Percentiles rank a stretch among this genome's conserved stretches.
Conservation (phyloP, 2,329 filamentous ascomycete species). For the Albophoma yamanashiensis region DNA sequence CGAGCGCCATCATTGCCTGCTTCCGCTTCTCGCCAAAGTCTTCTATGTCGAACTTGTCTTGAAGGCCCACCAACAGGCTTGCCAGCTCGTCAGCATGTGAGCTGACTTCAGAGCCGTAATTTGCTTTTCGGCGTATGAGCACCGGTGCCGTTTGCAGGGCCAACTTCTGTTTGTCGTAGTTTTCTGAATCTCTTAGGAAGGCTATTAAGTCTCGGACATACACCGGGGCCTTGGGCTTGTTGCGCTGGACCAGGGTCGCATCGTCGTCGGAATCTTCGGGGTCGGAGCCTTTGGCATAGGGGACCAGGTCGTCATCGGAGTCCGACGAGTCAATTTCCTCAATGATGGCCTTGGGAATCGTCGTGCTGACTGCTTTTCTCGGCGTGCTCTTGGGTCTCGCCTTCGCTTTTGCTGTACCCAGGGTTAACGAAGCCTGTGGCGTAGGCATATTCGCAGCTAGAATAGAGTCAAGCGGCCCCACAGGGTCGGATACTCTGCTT, state of each 20-base stretch:
- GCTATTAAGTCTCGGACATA: constrained; percentile 79
- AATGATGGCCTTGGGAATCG: constrained; percentile 38
- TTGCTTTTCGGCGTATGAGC: constrained; percentile 79
- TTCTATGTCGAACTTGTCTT: constrained; percentile 76
- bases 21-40: constrained; percentile 66
- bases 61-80: constrained; percentile 63
- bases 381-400: constrained; percentile 10
- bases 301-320: constrained; percentile 55
- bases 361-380: constrained; percentile 13
- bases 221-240: constrained; percentile 76
- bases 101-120: constrained; percentile 77
- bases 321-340: constrained; percentile 55
- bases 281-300: constrained; percentile 82
- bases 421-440: background rate
- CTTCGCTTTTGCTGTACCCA: constrained; percentile 4
- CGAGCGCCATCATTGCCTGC: constrained; percentile 71
- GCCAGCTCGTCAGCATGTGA: constrained; percentile 79
- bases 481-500: constrained; percentile 46
- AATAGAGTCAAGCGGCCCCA: constrained; percentile 48
- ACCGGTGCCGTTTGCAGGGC: constrained; percentile 65
- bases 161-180: constrained; percentile 74
- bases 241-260: constrained; percentile 70
- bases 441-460: constrained; percentile 10
- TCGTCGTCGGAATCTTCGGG: constrained; percentile 89
- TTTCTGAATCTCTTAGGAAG: constrained; percentile 70